Evolutionary conservation across 331 rosid genomes (phyloP).

Genomic region (Quercus phellos): DNA sequence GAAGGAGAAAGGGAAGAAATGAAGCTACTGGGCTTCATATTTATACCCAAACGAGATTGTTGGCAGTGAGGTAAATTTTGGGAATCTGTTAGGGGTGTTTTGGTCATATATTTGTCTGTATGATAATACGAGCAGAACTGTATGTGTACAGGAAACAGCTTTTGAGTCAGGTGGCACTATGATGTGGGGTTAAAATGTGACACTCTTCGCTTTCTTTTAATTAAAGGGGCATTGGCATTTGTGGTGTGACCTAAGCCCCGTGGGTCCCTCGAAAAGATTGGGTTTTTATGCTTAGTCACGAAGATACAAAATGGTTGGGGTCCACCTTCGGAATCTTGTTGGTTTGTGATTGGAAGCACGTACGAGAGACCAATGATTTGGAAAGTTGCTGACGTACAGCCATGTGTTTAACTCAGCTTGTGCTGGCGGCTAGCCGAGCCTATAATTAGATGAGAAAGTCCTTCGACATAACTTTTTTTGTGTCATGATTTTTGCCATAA

Average conservation of each 20-base stretch:
- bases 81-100: constrained; percentile 14
- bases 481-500: not conserved
- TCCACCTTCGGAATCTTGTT: constrained; percentile 21
- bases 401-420: not conserved
- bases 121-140: not conserved
- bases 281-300: constrained; percentile 45
- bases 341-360: not conserved
- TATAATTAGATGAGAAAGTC: not conserved
- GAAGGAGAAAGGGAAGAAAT: constrained; percentile 80
- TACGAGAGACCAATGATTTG: constrained; percentile 27
- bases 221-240: not conserved
- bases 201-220: constrained; percentile 11
- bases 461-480: not conserved
- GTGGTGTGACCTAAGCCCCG: constrained; percentile 20
- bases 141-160: constrained; percentile 31
- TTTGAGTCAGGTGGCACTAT: constrained; percentile 81
- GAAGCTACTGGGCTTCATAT: constrained; percentile 47
- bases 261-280: constrained; percentile 39
- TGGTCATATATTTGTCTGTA: not conserved
- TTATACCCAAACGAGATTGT: constrained; percentile 20
- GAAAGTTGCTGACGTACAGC: constrained; percentile 6
- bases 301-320: constrained; percentile 42
- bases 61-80: not conserved
- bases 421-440: constrained; percentile 10
- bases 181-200: constrained; percentile 26